Evolutionary conservation across 179 eudicot genomes (phyloP).

Genomic region (Silene noctiflora): DNA sequence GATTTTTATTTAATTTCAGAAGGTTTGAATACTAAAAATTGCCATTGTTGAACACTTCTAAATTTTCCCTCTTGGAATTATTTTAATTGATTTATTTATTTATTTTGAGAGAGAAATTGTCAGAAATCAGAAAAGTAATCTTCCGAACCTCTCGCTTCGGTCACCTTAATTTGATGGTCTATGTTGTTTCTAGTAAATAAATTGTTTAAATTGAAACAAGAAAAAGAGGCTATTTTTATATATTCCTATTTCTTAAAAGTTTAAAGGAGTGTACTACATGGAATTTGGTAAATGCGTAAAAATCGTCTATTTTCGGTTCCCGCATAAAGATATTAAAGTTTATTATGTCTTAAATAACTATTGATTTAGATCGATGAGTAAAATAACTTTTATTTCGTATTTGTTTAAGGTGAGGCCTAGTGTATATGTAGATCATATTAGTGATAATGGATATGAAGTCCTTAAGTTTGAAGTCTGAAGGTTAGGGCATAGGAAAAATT

Average conservation of each 20-base stretch:
- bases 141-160: constrained; percentile 18
- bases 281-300: too few species aligned
- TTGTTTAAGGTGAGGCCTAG: too few species aligned
- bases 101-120: constrained; percentile 9
- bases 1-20: neutral
- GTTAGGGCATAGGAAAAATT: too few species aligned
- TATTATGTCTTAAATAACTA: too few species aligned
- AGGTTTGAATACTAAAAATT: constrained; percentile 8
- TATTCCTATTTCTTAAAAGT: neutral
- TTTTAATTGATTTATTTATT: constrained; percentile 7
- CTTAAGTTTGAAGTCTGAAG: too few species aligned
- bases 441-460: too few species aligned
- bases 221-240: constrained; percentile 14
- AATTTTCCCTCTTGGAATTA: neutral
- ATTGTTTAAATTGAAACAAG: neutral
- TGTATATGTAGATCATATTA: too few species aligned
- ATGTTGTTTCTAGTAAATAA: neutral
- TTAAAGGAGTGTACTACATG: too few species aligned
- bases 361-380: too few species aligned
- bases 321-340: too few species aligned
- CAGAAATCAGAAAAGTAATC: neutral
- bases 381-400: too few species aligned
- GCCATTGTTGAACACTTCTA: constrained; percentile 36
- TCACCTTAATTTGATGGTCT: constrained; percentile 13
- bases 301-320: too few species aligned